Evolutionary conservation across 345 rosid species (phyloP).

Genomic region (Aegle marmelos): DNA sequence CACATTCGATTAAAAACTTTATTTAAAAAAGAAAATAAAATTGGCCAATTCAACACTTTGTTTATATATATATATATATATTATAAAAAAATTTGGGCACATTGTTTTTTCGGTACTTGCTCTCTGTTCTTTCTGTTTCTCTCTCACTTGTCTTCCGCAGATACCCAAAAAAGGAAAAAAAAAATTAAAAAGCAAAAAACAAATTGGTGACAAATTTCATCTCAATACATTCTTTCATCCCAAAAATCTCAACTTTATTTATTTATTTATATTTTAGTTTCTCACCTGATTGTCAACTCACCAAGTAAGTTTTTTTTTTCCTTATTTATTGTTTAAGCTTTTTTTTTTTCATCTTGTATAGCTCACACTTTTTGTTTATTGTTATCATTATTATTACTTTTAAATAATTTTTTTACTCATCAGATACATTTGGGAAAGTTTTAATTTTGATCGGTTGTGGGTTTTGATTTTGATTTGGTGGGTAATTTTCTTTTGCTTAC

Average conservation of each 20-base stretch:
- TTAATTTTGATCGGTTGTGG: slow-evolving; percentile 10
- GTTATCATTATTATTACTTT: too few species aligned
- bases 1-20: not conserved
- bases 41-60: slow-evolving; percentile 1
- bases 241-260: not conserved
- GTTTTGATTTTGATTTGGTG: not conserved
- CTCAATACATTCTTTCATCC: slow-evolving; percentile 1
- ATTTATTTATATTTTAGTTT: not conserved
- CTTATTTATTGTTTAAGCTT: not conserved
- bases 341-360: not conserved
- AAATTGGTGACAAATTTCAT: not conserved
- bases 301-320: not conserved
- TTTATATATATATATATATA: not conserved
- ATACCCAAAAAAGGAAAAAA: not conserved
- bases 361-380: too few species aligned
- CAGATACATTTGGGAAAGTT: not conserved
- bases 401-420: not conserved
- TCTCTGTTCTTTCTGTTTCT: not conserved
- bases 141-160: not conserved
- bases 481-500: slow-evolving; percentile 1
- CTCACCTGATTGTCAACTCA: not conserved
- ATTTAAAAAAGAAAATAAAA: not conserved
- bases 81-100: not conserved
- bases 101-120: not conserved
- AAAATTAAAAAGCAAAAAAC: not conserved